phyloP scores from a whole-genome alignment of 768 basidiomycete species.

The Rhizopogon sp. region DNA sequence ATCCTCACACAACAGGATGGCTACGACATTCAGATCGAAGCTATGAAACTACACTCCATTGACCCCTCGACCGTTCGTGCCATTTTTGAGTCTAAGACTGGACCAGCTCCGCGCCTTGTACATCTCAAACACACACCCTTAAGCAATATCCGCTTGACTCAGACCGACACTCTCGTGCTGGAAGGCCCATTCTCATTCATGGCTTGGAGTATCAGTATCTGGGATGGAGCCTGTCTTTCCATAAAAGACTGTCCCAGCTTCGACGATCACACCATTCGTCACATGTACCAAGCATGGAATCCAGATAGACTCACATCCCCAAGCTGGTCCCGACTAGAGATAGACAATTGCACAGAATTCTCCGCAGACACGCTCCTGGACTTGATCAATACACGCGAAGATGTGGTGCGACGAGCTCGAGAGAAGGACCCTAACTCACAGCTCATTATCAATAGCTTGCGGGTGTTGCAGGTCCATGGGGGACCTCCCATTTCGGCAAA shows the following conservation, averaged over 20 bases:
- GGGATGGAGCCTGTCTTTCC: background rate
- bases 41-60: constrained; percentile 1
- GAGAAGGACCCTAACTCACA: background rate
- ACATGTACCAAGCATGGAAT: background rate
- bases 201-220: background rate
- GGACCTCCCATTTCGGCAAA: background rate
- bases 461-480: background rate
- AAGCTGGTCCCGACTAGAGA: background rate
- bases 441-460: background rate
- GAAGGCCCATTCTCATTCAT: background rate
- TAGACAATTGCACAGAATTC: background rate
- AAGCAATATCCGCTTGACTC: background rate
- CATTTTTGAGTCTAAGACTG: constrained; percentile 49
- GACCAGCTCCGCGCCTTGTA: constrained; percentile 33
- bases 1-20: background rate
- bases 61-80: constrained; percentile 27
- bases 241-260: background rate
- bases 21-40: constrained; percentile 5
- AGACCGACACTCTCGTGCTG: background rate
- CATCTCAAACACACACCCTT: background rate
- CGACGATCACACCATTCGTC: background rate
- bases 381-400: background rate
- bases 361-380: background rate
- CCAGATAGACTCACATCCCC: background rate
- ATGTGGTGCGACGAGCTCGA: background rate